phyloP scores from a whole-genome alignment of 1,284 basidiomycete genomes.

The Sparassis latifolia region DNA sequence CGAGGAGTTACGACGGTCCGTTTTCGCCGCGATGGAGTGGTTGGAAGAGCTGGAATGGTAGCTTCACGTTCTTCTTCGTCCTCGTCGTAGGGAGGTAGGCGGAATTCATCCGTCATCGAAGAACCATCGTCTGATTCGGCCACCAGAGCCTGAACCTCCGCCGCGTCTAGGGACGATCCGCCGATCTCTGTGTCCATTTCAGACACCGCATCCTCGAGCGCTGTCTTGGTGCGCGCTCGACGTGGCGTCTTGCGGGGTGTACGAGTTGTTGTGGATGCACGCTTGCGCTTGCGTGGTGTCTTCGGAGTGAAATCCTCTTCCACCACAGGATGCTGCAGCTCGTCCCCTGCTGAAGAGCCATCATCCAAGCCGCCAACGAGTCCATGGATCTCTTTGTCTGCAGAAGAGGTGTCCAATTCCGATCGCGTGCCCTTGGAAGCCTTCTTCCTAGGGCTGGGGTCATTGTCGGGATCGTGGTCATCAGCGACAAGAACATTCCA shows the following conservation, averaged over 20 bases:
- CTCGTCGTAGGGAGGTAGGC: constrained; percentile 5
- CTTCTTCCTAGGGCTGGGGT: not conserved
- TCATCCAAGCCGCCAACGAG: too few species aligned
- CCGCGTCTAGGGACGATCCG: constrained; percentile 3
- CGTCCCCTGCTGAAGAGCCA: too few species aligned
- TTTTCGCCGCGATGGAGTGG: constrained; percentile 16
- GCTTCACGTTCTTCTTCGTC: constrained; percentile 15
- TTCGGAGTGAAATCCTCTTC: not conserved
- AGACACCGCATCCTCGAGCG: not conserved
- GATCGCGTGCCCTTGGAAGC: too few species aligned
- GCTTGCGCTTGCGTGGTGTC: not conserved
- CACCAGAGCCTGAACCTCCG: constrained; percentile 1
- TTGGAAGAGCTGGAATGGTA: not conserved
- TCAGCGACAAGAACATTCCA: constrained; percentile 1
- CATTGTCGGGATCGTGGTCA: not conserved
- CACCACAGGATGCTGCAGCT: not conserved
- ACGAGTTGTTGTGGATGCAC: not conserved
- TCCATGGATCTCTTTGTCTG: not conserved
- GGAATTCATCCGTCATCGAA: not conserved
- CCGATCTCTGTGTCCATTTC: not conserved
- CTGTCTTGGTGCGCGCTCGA: not conserved
- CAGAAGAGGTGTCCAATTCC: too few species aligned
- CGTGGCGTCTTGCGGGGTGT: not conserved
- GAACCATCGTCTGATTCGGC: constrained; percentile 2
- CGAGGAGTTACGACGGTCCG: constrained; percentile 7